A percentile compares a stretch with the other conserved stretches of the same genome.
Conservation (phyloP, 352 stramenopile genomes). For the Globisporangium echinulatum region DNA sequence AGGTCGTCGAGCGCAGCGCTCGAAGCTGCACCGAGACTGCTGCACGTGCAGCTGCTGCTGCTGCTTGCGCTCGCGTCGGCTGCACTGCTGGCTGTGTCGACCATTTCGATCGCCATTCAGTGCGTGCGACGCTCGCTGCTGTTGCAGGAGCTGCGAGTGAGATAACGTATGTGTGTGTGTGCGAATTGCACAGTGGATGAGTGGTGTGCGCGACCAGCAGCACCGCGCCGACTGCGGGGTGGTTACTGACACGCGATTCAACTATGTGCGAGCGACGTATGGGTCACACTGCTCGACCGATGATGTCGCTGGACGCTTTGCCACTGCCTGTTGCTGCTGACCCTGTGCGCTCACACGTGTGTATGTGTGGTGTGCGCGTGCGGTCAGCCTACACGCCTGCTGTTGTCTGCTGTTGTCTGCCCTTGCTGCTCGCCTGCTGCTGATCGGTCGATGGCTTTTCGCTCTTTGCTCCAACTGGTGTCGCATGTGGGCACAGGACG, state of each 20-base stretch:
- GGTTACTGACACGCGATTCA: too few species aligned
- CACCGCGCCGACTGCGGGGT: too few species aligned
- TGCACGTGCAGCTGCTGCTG: not conserved
- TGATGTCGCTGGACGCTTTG: too few species aligned
- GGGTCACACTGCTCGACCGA: too few species aligned
- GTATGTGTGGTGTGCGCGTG: not conserved
- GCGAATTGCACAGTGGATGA: too few species aligned
- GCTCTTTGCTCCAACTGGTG: not conserved
- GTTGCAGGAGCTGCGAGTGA: not conserved
- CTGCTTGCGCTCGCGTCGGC: not conserved
- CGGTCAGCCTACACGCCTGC: not conserved
- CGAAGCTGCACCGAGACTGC: not conserved
- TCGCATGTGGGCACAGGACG: not conserved
- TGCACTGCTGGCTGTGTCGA: constrained; percentile 8
- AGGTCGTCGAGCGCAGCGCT: constrained; percentile 14
- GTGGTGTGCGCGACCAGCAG: too few species aligned
- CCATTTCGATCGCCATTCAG: constrained; percentile 16
- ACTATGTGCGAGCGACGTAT: too few species aligned
- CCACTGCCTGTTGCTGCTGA: too few species aligned
- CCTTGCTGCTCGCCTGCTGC: not conserved
- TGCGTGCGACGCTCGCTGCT: not conserved
- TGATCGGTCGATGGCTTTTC: not conserved
- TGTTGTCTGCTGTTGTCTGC: not conserved
- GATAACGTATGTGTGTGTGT: constrained; percentile 2
- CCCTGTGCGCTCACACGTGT: not conserved